Base-by-base conservation (phyloP, 2,329 filamentous ascomycete genomes). In the Pseudogymnoascus sp. region DNA sequence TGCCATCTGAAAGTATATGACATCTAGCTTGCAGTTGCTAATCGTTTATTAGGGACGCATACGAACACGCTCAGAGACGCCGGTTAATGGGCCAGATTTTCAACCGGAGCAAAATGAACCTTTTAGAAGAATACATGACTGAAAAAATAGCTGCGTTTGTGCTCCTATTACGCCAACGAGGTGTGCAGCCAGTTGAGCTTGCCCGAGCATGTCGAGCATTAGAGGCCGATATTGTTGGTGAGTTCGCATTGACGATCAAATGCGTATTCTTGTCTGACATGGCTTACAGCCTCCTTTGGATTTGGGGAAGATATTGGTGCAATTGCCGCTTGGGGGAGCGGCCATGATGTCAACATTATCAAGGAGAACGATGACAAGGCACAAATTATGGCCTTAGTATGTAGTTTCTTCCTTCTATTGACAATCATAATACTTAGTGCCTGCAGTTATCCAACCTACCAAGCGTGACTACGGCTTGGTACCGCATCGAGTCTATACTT, bases 341-440 rank as follows among this genome's bases (percentile, higher is more conserved):
- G 67, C 0, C 23, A 68, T 23, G 61, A 69, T 0, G 23, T 73
- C 0, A 63, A 65, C 0, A 69, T 72, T 62, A 65, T 73, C 2
- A 62, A 66, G 0, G 72, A 68, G 31, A 73, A 73, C 12, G 71
- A 73, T 33, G 62, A 69, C 9, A 72, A 71, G 52, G 71, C 71
- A 0, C 71, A 67, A 16, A 67, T 67, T 62, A 71, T 73, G 66
- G 69, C 71, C 1, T 41, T 73, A 7, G 71, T 71, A 40, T 31
- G 66, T 62, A 7, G 0, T 49, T 31, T 55, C n/a, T 49, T 55
- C 23, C 71, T 70, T 11, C 37, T 71, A 4, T 67, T 72, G 9
- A 28, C 63, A 12, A 65, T 68, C 1, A 63, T 72, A 14, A 62
- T 68, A 0, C 45, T 60, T 6, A 65, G 65, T 41, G 38, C 38